Base-by-base conservation (phyloP, 2,329 filamentous ascomycete species). In the Pseudopyricularia javanii region DNA sequence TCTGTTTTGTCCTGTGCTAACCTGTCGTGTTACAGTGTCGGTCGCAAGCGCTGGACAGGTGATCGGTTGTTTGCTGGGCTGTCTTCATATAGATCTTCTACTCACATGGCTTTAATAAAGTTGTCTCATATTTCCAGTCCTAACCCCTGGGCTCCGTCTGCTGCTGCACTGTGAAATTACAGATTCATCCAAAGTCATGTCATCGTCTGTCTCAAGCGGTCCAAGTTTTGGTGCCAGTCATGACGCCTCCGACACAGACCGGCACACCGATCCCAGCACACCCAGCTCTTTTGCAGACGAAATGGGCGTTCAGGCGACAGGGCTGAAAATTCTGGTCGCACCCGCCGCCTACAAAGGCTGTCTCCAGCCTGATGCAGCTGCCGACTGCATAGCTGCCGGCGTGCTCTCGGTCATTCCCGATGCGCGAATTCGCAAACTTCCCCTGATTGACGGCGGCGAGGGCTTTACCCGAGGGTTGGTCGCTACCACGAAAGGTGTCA, bases 321-420 rank as follows among this genome's bases (percentile, higher is more conserved):
- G 40, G 12, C 52, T 54, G 4, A 52, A 52, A 20, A 54, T 78
- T 24, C 67, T 78, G 49, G 67, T 78, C 35, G 73, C 72, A 15
- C 75, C 75, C 0, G 77, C 74, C 0, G 75, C 74, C 2, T 78
- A 78, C 66, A 78, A 78, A 54, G 74, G 75, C 26, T 76, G 73
- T 49, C 68, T 78, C 3, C 66, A 70, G 15, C 72, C 75, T 3
- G 64, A 70, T 14, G 63, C 66, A n/a, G 74, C 73, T 1, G 74
- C 74, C 0, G 66, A 74, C 53, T 75, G 73, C 53, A 78, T 78
- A 53, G 72, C 74, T 57, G 63, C 63, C 4, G 75, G 74, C 2
- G 68, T 77, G 22, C 62, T 70, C 0, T 67, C 68, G 15, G 72
- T 73, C 2, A 57, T 73, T 3, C 67, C 68, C n/a, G 61, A 66